These are phyloP conservation scores for Colletotrichum sidae DNA, from an alignment of 2,329 filamentous ascomycete species.

Conservation along the genomic window DNA sequence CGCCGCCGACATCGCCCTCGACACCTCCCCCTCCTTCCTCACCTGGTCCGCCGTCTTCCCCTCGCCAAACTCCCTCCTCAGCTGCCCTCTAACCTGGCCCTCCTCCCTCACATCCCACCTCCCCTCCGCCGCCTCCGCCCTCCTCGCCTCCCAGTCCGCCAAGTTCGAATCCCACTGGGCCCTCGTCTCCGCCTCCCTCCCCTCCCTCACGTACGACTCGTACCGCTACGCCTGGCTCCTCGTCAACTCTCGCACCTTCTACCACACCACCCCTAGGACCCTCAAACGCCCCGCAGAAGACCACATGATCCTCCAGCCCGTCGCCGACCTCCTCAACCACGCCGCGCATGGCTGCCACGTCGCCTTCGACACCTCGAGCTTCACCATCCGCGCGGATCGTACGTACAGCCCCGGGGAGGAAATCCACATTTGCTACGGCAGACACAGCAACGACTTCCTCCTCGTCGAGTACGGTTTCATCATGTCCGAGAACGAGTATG, in stretches of 20 bases:
- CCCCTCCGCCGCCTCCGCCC: slow-evolving; percentile 53
- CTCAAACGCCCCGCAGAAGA: slow-evolving; percentile 61
- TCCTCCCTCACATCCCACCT: slow-evolving; percentile 58
- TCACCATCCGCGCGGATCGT: slow-evolving; percentile 64
- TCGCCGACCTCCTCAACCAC: slow-evolving; percentile 79
- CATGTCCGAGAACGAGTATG: slow-evolving; percentile 60
- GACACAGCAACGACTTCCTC: slow-evolving; percentile 78
- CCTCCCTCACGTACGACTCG: slow-evolving; percentile 48
- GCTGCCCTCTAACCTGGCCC: slow-evolving; percentile 63
- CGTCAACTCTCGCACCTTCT: slow-evolving; percentile 73
- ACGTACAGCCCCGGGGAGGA: slow-evolving; percentile 70
- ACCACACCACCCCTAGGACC: slow-evolving; percentile 62
- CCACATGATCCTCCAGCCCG: slow-evolving; percentile 76
- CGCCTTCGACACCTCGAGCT: slow-evolving; percentile 61
- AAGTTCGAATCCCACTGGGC: slow-evolving; percentile 56
- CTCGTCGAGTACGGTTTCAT: slow-evolving; percentile 74
- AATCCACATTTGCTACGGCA: slow-evolving; percentile 76
- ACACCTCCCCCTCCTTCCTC: slow-evolving; percentile 58
- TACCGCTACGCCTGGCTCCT: slow-evolving; percentile 70
- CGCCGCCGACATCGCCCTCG: slow-evolving; percentile 74
- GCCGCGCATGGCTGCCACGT: slow-evolving; percentile 63
- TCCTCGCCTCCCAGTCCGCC: slow-evolving; percentile 65
- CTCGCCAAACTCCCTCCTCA: slow-evolving; percentile 65
- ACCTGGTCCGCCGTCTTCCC: slow-evolving; percentile 79
- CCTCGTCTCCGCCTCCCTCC: slow-evolving; percentile 45